Evolutionary conservation across 306 rosid genomes (phyloP).

Genomic region (Dryas drummondii): DNA sequence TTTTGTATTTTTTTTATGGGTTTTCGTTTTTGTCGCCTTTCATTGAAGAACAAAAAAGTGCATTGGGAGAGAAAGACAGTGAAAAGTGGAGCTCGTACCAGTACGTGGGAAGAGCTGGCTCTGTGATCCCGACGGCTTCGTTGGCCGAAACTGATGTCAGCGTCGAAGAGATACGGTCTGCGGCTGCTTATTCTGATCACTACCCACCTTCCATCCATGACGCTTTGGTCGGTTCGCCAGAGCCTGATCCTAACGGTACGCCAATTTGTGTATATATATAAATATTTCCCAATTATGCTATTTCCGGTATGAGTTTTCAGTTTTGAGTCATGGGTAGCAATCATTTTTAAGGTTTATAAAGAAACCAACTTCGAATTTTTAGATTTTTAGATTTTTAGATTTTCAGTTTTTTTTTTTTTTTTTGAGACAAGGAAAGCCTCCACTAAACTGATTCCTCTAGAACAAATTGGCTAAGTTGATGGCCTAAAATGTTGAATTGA

Average conservation of each 20-base stretch:
- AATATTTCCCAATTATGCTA: not conserved
- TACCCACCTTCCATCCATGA: conserved; percentile 85
- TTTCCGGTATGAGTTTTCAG: conserved; percentile 19
- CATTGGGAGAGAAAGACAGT: conserved; percentile 48
- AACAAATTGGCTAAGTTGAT: not conserved
- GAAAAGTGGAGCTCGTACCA: conserved; percentile 72
- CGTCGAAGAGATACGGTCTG: conserved; percentile 89
- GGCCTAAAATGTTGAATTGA: not conserved
- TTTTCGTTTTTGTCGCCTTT: not conserved
- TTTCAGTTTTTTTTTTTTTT: not conserved
- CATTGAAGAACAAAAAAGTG: conserved; percentile 49
- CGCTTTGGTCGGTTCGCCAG: conserved; percentile 64
- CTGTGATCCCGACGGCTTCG: conserved; percentile 60
- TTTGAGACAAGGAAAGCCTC: not conserved
- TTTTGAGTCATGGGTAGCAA: conserved; percentile 27
- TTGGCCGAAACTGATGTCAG: conserved; percentile 72
- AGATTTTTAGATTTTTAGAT: not conserved
- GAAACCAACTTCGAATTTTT: not conserved
- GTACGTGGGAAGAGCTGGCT: conserved; percentile 61
- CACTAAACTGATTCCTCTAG: not conserved
- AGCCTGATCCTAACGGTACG: conserved; percentile 60
- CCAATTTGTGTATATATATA: not conserved
- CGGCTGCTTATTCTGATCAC: conserved; percentile 56
- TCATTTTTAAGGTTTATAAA: not conserved
- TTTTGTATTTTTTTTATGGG: conserved; percentile 27